These are phyloP conservation scores for Solanum sparsipilum DNA, from an alignment of 257 asterid genomes.

Conservation along the genomic window DNA sequence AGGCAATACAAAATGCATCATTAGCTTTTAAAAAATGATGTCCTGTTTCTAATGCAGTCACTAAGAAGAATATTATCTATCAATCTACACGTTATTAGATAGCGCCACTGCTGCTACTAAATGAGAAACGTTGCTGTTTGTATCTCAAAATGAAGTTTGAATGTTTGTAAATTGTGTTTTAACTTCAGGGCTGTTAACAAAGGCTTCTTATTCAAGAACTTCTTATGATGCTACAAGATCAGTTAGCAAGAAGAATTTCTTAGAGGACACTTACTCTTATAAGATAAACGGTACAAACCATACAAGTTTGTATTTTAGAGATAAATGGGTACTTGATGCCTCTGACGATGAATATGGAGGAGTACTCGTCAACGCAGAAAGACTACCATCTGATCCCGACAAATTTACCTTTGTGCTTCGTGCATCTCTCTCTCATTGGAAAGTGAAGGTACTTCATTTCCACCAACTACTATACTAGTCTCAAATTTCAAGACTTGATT, in stretches of 20 bases:
- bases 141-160: neutral
- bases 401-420: constrained; percentile 42
- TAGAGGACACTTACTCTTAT: constrained; percentile 30
- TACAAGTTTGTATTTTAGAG: constrained; percentile 15
- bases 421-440: constrained; percentile 62
- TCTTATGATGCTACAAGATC: constrained; percentile 24
- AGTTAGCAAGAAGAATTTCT: constrained; percentile 21
- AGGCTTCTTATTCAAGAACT: constrained; percentile 36
- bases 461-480: neutral
- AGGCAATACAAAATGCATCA: neutral
- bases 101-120: neutral
- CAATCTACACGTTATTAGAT: neutral
- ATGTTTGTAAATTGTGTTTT: neutral
- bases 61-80: neutral
- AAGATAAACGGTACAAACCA: constrained; percentile 27
- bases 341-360: constrained; percentile 70
- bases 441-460: constrained; percentile 30
- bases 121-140: neutral
- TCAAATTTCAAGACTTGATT: neutral
- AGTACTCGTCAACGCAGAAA: constrained; percentile 40
- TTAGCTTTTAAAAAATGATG: neutral
- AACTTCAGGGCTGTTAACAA: neutral
- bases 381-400: constrained; percentile 47
- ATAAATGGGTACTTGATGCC: constrained; percentile 48
- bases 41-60: neutral